Percentiles rank a stretch among this genome's conserved stretches.
phyloP scores from a whole-genome alignment of 2,329 filamentous ascomycete species.

The Aotearoamyces nothofagi region DNA sequence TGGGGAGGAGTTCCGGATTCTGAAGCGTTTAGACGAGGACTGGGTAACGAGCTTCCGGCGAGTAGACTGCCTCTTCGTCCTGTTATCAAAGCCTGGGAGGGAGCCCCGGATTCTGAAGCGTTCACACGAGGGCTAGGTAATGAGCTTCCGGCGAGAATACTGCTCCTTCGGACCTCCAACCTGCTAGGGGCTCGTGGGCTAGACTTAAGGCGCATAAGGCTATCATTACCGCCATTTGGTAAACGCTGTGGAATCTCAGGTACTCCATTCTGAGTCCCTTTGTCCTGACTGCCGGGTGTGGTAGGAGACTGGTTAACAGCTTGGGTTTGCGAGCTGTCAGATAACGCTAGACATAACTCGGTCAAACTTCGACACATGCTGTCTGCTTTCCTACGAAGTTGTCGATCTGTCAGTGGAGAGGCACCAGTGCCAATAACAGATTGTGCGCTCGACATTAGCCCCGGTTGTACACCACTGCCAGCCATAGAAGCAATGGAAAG shows the following conservation, averaged over 20 bases:
- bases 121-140: conserved; percentile 16
- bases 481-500: conserved; percentile 66
- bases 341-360: conserved; percentile 76
- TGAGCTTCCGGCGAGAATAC: conserved; percentile 15
- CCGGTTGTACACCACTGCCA: conserved; percentile 52
- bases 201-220: conserved; percentile 11
- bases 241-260: conserved; percentile 8
- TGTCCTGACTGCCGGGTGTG: background rate
- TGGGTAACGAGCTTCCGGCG: conserved; percentile 14
- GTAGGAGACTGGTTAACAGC: no score
- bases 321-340: no score
- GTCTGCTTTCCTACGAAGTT: conserved; percentile 79
- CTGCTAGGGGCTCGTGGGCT: conserved; percentile 18
- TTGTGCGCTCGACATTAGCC: conserved; percentile 46
- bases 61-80: conserved; percentile 19
- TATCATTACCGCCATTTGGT: conserved; percentile 8
- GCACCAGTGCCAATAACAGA: conserved; percentile 24
- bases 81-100: conserved; percentile 29
- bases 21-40: conserved; percentile 14
- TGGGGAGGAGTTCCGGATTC: conserved; percentile 22
- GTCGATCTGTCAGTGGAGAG: conserved; percentile 52
- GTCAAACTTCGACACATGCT: conserved; percentile 86
- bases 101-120: conserved; percentile 18
- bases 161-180: conserved; percentile 19
- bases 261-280: conserved; percentile 8